phyloP scores from a whole-genome alignment of 2,329 filamentous ascomycete genomes.

The Penicillium sp. region DNA sequence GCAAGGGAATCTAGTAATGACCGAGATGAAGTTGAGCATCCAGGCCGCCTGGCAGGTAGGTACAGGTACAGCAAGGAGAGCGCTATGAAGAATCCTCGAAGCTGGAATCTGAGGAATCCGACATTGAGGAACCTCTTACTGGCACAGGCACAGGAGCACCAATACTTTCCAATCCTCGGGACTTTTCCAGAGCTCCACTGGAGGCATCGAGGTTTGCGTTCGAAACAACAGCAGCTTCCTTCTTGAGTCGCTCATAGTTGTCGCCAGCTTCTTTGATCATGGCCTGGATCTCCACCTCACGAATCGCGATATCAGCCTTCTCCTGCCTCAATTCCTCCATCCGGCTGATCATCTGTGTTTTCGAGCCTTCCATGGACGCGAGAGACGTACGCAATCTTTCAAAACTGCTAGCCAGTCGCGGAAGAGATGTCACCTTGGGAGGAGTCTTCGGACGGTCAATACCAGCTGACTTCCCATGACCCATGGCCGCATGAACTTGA shows the following conservation, averaged over 20 bases:
- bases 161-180: slow-evolving; percentile 41
- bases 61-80: not conserved
- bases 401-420: slow-evolving; percentile 68
- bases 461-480: slow-evolving; percentile 40
- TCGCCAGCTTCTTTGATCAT: slow-evolving; percentile 79
- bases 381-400: slow-evolving; percentile 63
- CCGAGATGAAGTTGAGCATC: not conserved
- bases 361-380: slow-evolving; percentile 62
- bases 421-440: slow-evolving; percentile 74
- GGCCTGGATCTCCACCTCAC: slow-evolving; percentile 77
- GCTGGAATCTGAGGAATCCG: slow-evolving; percentile 23
- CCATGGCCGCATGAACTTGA: slow-evolving; percentile 84
- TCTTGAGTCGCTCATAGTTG: slow-evolving; percentile 61
- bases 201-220: slow-evolving; percentile 27
- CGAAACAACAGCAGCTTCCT: slow-evolving; percentile 39
- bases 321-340: slow-evolving; percentile 69
- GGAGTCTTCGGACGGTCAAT: slow-evolving; percentile 56
- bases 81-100: slow-evolving; percentile 30
- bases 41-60: not conserved
- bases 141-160: slow-evolving; percentile 35
- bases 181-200: slow-evolving; percentile 30
- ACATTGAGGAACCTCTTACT: slow-evolving; percentile 14
- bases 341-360: slow-evolving; percentile 59
- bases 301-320: slow-evolving; percentile 64
- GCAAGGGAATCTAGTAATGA: not conserved